Evolutionary conservation across 305 asterid species (phyloP).

Genomic region (Solanum chacoense): DNA sequence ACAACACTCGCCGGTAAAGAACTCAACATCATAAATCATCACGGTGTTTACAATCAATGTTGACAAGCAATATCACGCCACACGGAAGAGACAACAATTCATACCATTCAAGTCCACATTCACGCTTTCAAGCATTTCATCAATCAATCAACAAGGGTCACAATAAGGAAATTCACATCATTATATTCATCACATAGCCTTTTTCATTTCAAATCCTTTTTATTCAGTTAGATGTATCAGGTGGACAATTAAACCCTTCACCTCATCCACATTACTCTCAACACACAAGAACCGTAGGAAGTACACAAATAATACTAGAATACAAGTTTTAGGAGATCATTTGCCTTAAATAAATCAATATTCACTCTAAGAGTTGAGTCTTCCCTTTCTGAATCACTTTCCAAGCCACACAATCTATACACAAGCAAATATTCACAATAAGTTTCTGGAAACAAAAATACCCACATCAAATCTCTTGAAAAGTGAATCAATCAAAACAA

Average conservation of each 20-base stretch:
- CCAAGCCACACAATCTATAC: not conserved
- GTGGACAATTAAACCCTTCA: not conserved
- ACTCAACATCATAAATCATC: not conserved
- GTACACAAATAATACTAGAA: not conserved
- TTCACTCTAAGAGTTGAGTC: not conserved
- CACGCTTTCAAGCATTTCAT: not conserved
- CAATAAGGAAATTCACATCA: not conserved
- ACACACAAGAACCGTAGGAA: not conserved
- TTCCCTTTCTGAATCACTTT: not conserved
- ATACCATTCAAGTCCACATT: not conserved
- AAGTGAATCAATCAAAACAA: not conserved
- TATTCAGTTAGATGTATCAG: not conserved
- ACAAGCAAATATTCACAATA: not conserved
- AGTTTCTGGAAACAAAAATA: not conserved
- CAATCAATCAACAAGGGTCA: not conserved
- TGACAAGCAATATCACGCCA: not conserved
- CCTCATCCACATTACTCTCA: not conserved
- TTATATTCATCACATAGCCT: not conserved
- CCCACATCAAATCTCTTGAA: not conserved
- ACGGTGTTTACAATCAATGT: not conserved
- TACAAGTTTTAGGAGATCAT: not conserved
- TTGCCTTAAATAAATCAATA: not conserved
- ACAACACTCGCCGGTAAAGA: not conserved
- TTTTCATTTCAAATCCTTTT: not conserved
- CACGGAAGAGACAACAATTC: not conserved